Base-by-base conservation (phyloP, 352 stramenopile species). In the Phytophthora chlamydospora region DNA sequence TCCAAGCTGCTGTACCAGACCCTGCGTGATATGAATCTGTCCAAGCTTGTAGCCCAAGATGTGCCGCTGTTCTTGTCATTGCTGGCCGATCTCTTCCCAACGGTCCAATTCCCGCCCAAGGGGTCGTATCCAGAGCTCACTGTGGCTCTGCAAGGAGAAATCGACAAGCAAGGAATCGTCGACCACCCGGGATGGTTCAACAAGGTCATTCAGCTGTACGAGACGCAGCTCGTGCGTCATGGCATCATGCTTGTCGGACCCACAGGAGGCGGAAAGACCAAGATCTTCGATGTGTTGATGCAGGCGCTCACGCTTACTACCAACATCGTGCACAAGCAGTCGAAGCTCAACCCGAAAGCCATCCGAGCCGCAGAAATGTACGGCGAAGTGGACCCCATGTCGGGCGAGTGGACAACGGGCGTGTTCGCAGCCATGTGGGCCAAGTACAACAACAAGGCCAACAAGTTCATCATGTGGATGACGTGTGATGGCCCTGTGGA, bases 171-270 rank as follows among this genome's bases (percentile, higher is more conserved):
- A 50, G 88, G 91, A 6, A 78, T 99, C 14, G 83, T 98, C 3
- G 76, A 96, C 40, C 88, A 97, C 62, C 38, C 82, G 0, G 80
- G 82, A 5, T 98, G 93, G 91, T 80, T 96, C 47, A 91, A 95
- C 62, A 99, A 99, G 73, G 93, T 99, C 48, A 98, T 99, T 42
- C 92, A 98, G 62, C 76, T 99, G 16, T 99, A 99, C 67, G 97
- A 99, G 59, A 99, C 97, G 2, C 97, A 98, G 50, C 88, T 98
- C 14, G 97, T 99, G 44, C 85, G 97, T 14, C 97, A 99, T 66
- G 97, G 97, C 7, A 99, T 99, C 76, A 99, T 99, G 97, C 80
- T 99, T n/a, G 95, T 99, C 8, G 97, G 97, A 5, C 97, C 97
- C 0, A 97, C 94, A 1, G 97, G 97, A 13, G 97, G 97, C 36